Base-by-base conservation (phyloP, 257 asterid genomes). In the Capsicum pubescens region DNA sequence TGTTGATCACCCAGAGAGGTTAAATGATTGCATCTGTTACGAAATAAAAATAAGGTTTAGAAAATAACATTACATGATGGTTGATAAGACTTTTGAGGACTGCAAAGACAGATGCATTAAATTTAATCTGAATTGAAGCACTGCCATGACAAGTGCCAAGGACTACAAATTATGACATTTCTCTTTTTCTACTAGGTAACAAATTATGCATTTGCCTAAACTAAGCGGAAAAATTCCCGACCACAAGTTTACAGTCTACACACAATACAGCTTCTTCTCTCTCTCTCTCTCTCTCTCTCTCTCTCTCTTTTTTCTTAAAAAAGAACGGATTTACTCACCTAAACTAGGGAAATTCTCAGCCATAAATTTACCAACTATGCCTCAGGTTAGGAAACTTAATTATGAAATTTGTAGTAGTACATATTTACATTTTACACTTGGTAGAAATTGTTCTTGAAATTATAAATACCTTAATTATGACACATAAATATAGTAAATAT, bases 21-120 rank as follows among this genome's bases (percentile, higher is more conserved):
- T 76, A 26, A 8, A 76, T 76, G 15, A 76, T 76, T 26, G 81
- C 64, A 54, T 21, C 5, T 52, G 17, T 32, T 72, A 16, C 13
- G 14, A 54, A 54, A 19, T 1, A 55, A 14, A 54, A 76, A 14
- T 64, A 76, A 54, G 32, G 48, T 76, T 76, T 54, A 76, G 64
- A 76, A 64, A 54, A 76, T 52, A 76, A 21, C 52, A 54, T 76
- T 3, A 17, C 14, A 76, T 76, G 64, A 76, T 76, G 15, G 48
- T 76, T 76, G 46, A 76, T 55, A 26, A 76, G 81, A 76, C 81
- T 1, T 52, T 26, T 26, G 81, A 54, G 26, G 64, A 52, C 63
- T 13, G 0, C 2, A 50, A 74, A 16, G 42, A 21, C 21, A 50
- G 52, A 74, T 13, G 10, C 32, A 26, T 46, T 64, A 64, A 32